Evolutionary conservation across 1,139 yeast genomes (phyloP), one percentile per base, ranked within the genome.

Genomic region (Eremothecium gossypii): DNA sequence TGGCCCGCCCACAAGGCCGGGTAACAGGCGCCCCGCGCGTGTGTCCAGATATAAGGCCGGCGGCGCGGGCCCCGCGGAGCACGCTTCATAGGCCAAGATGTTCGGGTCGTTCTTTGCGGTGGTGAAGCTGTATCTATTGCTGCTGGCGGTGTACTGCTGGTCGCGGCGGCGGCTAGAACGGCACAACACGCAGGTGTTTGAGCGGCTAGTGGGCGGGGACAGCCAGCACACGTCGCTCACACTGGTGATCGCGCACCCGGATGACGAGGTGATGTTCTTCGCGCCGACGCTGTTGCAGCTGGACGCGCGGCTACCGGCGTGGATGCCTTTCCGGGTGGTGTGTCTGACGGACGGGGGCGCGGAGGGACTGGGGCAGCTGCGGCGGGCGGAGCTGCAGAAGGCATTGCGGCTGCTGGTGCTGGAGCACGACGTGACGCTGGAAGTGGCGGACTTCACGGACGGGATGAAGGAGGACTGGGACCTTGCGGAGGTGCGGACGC

Each of bases 241-340:
- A 49, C 66, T 84, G 39, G 68, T 91, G 13, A 80, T 87, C 34
- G 96, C 96, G 1, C 99, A 93, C 62, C 99, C 99, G 0, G 99
- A 93, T 62, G 99, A 93, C 60, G 99, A 93, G 63, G 91, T 87
- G 44, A 93, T 93, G 98, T 93, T 93, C 64, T 93, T 91, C 57
- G 77, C 89, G 1, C 98, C 98, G 0, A 71, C 94, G 0, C 38
- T 60, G 27, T 37, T 57, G 29, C 55, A 57, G 33, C 42, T 60
- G 33, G 48, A 57, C 40, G 38, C 31, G 1, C 17, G 40, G 13
- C 29, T 54, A 28, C 45, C 50, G 6, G 7, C 26, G 5, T 26
- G 38, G 12, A 41, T 55, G 9, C 41, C 41, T 5, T 66, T 86
- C 17, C 68, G 74, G 38, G 59, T 89, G 11, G 57, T 87, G 9